Base-by-base conservation (phyloP, 1,284 basidiomycete genomes). In the Tilletiopsis washingtonensis region DNA sequence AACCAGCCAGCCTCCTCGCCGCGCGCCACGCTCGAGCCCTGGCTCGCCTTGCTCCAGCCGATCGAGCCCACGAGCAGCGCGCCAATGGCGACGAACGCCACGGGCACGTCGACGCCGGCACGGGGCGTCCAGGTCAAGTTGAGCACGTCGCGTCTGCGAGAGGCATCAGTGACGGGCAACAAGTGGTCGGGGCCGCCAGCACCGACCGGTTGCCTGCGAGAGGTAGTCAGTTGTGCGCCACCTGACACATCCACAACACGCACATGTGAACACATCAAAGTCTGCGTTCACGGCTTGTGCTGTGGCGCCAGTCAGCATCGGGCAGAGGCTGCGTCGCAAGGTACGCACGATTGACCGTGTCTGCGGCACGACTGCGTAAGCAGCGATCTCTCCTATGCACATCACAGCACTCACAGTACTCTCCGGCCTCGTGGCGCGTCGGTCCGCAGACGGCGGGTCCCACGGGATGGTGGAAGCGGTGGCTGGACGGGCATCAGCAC, bases 381-480 rank as follows among this genome's bases (percentile, higher is more conserved):
- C n/a, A n/a, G n/a, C n/a, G n/a, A n/a, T n/a, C n/a, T n/a, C n/a
- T n/a, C n/a, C n/a, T n/a, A n/a, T n/a, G n/a, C n/a, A n/a, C n/a
- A n/a, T n/a, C n/a, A n/a, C n/a, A n/a, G n/a, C n/a, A n/a, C n/a
- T n/a, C n/a, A n/a, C n/a, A 56, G 43, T 56, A 57, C 27, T 58
- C 53, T 21, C 49, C 49, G 6, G 17, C 23, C 14, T 47, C 9
- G 15, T 55, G 47, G 20, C 39, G 43, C 24, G 45, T 55, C 20
- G 38, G 26, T 3, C 53, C 48, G 20, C 32, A 34, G 1, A 43
- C 36, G 6, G 27, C 27, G 12, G 54, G 48, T n/a, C 54, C 54
- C 81, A 82, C 71, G 74, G 78, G 36, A 57, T 78, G 49, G 39
- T 58, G 52, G 26, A 34, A 58, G 19, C 56, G 47, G 23, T 58